Conservation (phyloP, 768 basidiomycete genomes). For the Goffeauzyma gilvescens region DNA sequence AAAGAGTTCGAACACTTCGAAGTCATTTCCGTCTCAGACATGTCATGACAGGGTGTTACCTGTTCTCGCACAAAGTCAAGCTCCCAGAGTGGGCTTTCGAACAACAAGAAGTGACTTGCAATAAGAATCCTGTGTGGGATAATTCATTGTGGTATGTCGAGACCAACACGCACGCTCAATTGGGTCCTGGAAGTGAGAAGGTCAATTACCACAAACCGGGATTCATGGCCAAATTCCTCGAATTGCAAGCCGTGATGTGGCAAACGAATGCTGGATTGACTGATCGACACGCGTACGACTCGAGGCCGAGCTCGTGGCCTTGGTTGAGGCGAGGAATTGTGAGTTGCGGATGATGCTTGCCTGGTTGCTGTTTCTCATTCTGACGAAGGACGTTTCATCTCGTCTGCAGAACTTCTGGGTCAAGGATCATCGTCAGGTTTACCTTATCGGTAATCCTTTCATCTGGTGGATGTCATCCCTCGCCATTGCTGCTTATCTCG, state of each 20-base stretch:
- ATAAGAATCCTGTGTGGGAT: conserved; percentile 75
- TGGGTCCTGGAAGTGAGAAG: conserved; percentile 49
- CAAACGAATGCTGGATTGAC: conserved; percentile 87
- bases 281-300: conserved; percentile 85
- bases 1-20: conserved; percentile 56
- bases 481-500: conserved; percentile 48
- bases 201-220: conserved; percentile 82
- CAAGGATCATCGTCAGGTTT: conserved; percentile 85
- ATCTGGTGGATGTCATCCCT: conserved; percentile 76
- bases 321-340: conserved; percentile 77
- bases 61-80: conserved; percentile 96
- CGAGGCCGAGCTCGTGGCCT: conserved; percentile 86
- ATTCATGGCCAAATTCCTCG: conserved; percentile 76
- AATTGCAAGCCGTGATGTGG: conserved; percentile 92
- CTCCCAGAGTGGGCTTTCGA: conserved; percentile 94
- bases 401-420: conserved; percentile 81
- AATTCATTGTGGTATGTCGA: conserved; percentile 93
- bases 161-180: conserved; percentile 57
- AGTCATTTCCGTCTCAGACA: conserved; percentile 71
- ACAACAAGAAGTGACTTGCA: conserved; percentile 98
- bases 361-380: background rate
- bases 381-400: background rate
- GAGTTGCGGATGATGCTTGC: too few relatives aligned
- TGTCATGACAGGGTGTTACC: conserved; percentile 72
- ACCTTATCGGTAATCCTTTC: conserved; percentile 82